Conservation (phyloP, 2,329 filamentous ascomycete species). For the Lizonia empirigonia region DNA sequence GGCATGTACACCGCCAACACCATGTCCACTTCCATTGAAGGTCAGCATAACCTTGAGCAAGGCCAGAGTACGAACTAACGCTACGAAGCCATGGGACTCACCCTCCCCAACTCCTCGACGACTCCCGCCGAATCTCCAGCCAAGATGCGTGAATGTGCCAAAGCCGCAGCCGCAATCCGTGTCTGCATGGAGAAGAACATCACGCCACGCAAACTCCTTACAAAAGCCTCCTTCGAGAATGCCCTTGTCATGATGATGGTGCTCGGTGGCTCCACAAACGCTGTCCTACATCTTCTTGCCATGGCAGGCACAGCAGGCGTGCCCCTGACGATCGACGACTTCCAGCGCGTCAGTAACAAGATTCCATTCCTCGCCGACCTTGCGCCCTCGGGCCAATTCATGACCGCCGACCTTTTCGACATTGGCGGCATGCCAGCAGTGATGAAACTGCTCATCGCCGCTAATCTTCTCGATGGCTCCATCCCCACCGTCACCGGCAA, state of each 20-base stretch:
- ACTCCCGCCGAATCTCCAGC: slow-evolving; percentile 80
- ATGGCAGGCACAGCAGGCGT: slow-evolving; percentile 88
- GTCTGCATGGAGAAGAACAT: slow-evolving; percentile 83
- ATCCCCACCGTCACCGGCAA: slow-evolving; percentile 84
- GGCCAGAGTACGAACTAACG: slow-evolving; percentile 6
- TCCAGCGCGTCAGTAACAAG: slow-evolving; percentile 79
- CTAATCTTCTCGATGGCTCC: slow-evolving; percentile 74
- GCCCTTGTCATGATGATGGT: slow-evolving; percentile 90
- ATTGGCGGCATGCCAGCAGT: slow-evolving; percentile 86
- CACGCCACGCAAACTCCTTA: slow-evolving; percentile 78
- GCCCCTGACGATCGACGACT: slow-evolving; percentile 76
- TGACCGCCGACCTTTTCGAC: slow-evolving; percentile 86
- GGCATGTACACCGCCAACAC: slow-evolving; percentile 97
- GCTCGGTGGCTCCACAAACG: slow-evolving; percentile 88
- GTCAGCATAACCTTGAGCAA: slow-evolving; percentile 8
- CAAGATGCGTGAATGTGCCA: slow-evolving; percentile 85
- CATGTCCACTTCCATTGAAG: slow-evolving; percentile 86
- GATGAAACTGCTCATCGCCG: slow-evolving; percentile 81
- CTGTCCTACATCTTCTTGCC: slow-evolving; percentile 84
- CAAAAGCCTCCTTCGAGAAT: slow-evolving; percentile 82
- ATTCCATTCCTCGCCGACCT: slow-evolving; percentile 87
- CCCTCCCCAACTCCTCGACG: slow-evolving; percentile 81
- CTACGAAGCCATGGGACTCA: slow-evolving; percentile 74
- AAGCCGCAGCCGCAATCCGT: slow-evolving; percentile 77
- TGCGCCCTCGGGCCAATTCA: slow-evolving; percentile 80